Conservation (phyloP, 768 basidiomycete species). For the Pulveroboletus sp. region DNA sequence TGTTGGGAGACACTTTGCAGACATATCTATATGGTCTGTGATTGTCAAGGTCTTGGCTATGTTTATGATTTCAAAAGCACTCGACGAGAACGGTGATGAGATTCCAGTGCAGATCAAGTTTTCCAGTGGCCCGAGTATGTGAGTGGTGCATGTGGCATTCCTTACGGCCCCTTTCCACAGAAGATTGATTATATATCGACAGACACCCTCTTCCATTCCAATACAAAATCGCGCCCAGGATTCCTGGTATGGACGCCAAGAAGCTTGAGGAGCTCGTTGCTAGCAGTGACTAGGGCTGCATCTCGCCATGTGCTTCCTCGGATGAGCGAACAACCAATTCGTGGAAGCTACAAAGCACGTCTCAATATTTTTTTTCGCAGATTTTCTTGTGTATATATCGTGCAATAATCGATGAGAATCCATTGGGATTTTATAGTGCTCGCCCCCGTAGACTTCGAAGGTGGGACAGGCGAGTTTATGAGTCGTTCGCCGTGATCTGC, state of each 20-base stretch:
- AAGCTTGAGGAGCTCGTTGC: background rate
- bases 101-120: conserved; percentile 2
- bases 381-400: no score
- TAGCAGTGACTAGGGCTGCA: background rate
- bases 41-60: conserved; percentile 5
- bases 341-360: background rate
- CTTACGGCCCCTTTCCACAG: no score
- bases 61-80: conserved; percentile 1
- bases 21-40: conserved; percentile 9
- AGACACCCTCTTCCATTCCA: conserved; percentile 2
- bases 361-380: no score
- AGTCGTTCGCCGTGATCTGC: no score
- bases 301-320: no score
- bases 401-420: no score
- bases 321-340: background rate
- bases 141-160: background rate
- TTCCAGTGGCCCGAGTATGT: conserved; percentile 1
- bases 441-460: no score
- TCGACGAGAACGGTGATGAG: conserved; percentile 8
- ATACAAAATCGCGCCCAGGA: conserved; percentile 1
- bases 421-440: no score
- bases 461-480: no score
- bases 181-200: background rate
- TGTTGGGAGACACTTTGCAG: conserved; percentile 17
- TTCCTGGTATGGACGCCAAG: background rate